Conservation (phyloP, 129 eudicot species). For the carrot (Daucus carota) region DH1_v3.0 NC_030382.2:42152001-42152500, state of each 20-base stretch:
- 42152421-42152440: slow-evolving; percentile 5
- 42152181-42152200: slow-evolving; percentile 73
- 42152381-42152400: slow-evolving; percentile 22
- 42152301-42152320: slow-evolving; percentile 37
- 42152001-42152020: slow-evolving; percentile 75
- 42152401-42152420: slow-evolving; percentile 37
- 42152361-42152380: slow-evolving; percentile 24
- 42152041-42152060: background rate
- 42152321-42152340: slow-evolving; percentile 42
- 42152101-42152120: background rate
- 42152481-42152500: background rate
- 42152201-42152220: slow-evolving; percentile 75
- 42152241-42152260: slow-evolving; percentile 17
- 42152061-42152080: background rate
- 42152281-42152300: slow-evolving; percentile 30
- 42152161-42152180: slow-evolving; percentile 46
- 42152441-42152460: background rate
- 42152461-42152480: background rate
- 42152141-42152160: slow-evolving; percentile 34
- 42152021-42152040: slow-evolving; percentile 1
- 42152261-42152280: slow-evolving; percentile 29
- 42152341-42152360: slow-evolving; percentile 37
- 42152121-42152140: background rate
- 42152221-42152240: slow-evolving; percentile 30
- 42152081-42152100: background rate